Evolutionary conservation across 306 rosid genomes (phyloP).

Genomic region (Luffa aegyptiaca): DNA sequence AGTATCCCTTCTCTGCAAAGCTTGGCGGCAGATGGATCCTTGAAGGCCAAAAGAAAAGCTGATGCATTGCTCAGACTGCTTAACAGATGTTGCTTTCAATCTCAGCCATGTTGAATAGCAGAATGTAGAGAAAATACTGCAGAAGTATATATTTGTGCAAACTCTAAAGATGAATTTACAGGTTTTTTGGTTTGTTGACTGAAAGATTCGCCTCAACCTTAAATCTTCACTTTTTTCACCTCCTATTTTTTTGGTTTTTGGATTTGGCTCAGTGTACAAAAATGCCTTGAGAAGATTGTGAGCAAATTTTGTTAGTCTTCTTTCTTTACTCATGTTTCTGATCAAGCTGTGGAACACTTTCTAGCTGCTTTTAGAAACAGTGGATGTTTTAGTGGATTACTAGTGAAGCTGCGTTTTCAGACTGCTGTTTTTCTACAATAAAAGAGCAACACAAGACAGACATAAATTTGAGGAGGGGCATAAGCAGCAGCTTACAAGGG

Average conservation of each 20-base stretch:
- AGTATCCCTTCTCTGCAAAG: constrained; percentile 79
- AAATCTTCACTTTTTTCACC: not conserved
- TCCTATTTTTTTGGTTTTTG: not conserved
- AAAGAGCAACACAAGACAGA: not conserved
- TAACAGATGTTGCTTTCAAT: constrained; percentile 62
- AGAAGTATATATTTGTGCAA: constrained; percentile 9
- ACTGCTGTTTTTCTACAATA: not conserved
- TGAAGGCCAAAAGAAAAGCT: constrained; percentile 75
- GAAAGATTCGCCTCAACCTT: not conserved
- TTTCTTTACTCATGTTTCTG: not conserved
- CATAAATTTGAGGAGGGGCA: not conserved
- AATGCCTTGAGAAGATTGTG: not conserved
- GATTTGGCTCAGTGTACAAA: not conserved
- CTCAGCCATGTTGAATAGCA: constrained; percentile 35
- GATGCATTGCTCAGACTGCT: constrained; percentile 77
- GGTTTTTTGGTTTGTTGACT: not conserved
- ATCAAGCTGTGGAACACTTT: not conserved
- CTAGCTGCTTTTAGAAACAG: not conserved
- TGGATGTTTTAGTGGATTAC: no score
- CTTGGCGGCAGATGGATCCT: constrained; percentile 62
- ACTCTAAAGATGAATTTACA: not conserved
- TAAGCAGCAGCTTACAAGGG: no score
- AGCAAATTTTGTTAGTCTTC: not conserved
- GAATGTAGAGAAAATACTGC: not conserved
- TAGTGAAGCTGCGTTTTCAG: not conserved